Conservation (phyloP, 169 alveolate genomes). For the Perkinsus marinus region DNA sequence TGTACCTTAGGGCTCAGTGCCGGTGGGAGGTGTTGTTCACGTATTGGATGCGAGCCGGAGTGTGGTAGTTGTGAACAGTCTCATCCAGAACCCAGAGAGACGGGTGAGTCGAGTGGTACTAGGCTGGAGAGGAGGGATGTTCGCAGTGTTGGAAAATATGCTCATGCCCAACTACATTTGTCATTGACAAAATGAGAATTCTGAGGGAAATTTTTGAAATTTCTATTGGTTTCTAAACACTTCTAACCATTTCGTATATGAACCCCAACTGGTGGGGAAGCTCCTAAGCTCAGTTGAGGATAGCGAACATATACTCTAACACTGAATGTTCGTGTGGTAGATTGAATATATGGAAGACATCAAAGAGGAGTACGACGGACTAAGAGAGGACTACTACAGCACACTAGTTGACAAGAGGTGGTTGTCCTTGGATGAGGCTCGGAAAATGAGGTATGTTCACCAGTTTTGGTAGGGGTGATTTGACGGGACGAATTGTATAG, state of each 20-base stretch:
- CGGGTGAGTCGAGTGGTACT: neutral
- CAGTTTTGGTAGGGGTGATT: neutral
- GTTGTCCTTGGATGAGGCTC: conserved; percentile 25
- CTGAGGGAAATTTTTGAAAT: too few species aligned
- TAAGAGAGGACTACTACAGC: conserved; percentile 28
- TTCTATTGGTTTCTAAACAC: too few species aligned
- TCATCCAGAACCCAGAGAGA: conserved; percentile 16
- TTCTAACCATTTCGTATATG: too few species aligned
- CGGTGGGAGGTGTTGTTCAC: conserved; percentile 18
- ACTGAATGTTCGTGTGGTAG: neutral
- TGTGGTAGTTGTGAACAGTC: conserved; percentile 28
- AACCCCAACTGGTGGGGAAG: too few species aligned
- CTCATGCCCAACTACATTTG: neutral
- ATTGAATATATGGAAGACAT: conserved; percentile 20
- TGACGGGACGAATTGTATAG: neutral
- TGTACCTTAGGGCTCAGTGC: neutral
- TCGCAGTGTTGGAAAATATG: neutral
- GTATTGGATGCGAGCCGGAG: conserved; percentile 44
- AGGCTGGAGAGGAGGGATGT: too few species aligned
- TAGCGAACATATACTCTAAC: too few species aligned
- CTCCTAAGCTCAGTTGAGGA: too few species aligned
- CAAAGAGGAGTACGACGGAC: conserved; percentile 33
- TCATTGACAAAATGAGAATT: too few species aligned
- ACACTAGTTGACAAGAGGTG: conserved; percentile 15
- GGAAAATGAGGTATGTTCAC: conserved; percentile 16